Evolutionary conservation across 768 basidiomycete species (phyloP).

Genomic region (Hericium erinaceus): DNA sequence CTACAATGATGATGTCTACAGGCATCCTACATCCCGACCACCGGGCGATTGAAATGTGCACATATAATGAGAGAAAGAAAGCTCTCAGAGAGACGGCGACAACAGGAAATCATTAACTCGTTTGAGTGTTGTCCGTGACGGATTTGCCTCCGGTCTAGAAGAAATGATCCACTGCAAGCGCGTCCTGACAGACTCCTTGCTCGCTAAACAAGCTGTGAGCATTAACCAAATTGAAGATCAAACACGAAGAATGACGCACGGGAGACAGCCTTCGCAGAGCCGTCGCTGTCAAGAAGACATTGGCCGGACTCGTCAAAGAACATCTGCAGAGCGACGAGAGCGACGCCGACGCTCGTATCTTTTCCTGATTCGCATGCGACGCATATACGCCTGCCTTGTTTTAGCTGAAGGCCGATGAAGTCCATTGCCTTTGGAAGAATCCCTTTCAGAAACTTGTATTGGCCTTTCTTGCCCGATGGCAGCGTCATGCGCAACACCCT

Average conservation of each 20-base stretch:
- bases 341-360: conserved; percentile 57
- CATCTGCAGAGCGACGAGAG: conserved; percentile 43
- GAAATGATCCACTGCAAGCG: conserved; percentile 84
- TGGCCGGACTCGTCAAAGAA: conserved; percentile 50
- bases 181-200: conserved; percentile 58
- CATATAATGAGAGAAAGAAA: too few species aligned
- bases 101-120: conserved; percentile 69
- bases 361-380: conserved; percentile 49
- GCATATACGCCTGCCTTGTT: conserved; percentile 29
- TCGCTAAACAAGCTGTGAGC: conserved; percentile 13
- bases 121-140: conserved; percentile 74
- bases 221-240: background rate
- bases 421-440: conserved; percentile 39
- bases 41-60: too few species aligned
- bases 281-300: conserved; percentile 1
- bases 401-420: conserved; percentile 37
- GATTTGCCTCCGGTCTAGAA: conserved; percentile 68
- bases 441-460: conserved; percentile 35
- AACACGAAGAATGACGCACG: background rate
- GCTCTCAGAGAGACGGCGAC: conserved; percentile 18
- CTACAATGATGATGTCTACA: too few species aligned
- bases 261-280: background rate
- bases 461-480: conserved; percentile 44
- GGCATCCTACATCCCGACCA: too few species aligned
- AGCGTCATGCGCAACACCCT: conserved; percentile 19